Percentiles rank a stretch among this genome's conserved stretches.
phyloP scores from a whole-genome alignment of 441 rosid species.

The Gossypium laxum region DNA sequence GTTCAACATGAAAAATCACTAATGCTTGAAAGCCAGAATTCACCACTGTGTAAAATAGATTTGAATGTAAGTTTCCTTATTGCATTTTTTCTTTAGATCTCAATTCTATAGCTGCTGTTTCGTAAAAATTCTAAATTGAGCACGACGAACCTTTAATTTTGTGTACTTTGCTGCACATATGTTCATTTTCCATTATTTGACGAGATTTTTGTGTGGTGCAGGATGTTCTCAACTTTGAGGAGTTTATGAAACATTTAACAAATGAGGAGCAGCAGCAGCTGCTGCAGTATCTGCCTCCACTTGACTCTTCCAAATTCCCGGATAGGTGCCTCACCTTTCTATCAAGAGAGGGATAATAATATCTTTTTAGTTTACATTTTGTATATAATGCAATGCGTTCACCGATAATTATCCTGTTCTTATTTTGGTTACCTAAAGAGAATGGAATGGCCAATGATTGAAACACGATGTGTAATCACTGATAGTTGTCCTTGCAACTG shows the following conservation, averaged over 20 bases:
- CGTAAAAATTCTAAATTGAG: neutral
- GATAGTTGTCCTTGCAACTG: slow-evolving; percentile 23
- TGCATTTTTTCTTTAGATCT: neutral
- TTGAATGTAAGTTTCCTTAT: slow-evolving; percentile 49
- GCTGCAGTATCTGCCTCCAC: slow-evolving; percentile 55
- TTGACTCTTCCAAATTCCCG: slow-evolving; percentile 44
- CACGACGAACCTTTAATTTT: neutral
- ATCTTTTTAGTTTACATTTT: slow-evolving; percentile 10
- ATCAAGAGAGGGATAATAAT: neutral
- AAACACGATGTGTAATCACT: slow-evolving; percentile 9
- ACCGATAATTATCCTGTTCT: neutral
- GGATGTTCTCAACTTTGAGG: slow-evolving; percentile 74
- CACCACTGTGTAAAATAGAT: slow-evolving; percentile 58
- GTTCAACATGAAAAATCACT: slow-evolving; percentile 47
- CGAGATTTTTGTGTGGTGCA: slow-evolving; percentile 23
- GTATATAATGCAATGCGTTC: neutral
- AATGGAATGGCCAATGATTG: neutral
- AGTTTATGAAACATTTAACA: slow-evolving; percentile 50
- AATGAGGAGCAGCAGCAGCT: slow-evolving; percentile 67
- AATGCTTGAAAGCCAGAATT: slow-evolving; percentile 43
- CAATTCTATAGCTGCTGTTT: neutral
- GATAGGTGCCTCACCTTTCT: slow-evolving; percentile 32
- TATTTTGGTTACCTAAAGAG: neutral
- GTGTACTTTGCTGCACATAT: neutral
- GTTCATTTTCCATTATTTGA: neutral